Evolutionary conservation across 768 basidiomycete genomes (phyloP), one percentile per base, ranked within the genome.

Genomic region (Rhodotorula diobovata): DNA sequence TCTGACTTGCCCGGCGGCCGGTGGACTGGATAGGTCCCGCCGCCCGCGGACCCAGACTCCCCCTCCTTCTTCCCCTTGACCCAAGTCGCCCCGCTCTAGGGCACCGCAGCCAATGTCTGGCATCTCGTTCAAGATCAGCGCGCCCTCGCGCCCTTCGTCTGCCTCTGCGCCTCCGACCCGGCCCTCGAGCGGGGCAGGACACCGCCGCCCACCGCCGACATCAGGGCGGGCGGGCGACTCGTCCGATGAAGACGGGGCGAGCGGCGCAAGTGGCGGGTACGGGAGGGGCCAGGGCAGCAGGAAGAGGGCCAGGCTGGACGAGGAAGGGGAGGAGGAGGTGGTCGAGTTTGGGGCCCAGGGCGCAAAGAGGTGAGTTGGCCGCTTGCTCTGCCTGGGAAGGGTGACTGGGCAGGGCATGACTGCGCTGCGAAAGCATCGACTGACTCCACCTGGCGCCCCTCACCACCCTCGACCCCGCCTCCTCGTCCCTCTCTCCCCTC

Each of bases 71-170:
- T 30, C 51, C 8, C 2, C 51, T 12, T 6, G 16, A 8, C 9
- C 15, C n/a, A n/a, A 12, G 25, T 50, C 48, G 23, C 45, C 45
- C 21, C 45, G 48, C 48, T 46, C 11, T 18, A 46, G 45, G 18
- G 18, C 45, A 46, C 45, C 8, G 4, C 4, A 21, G 25, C 11
- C 25, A 25, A 70, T 70, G 68, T 46, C 41, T 8, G 70, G 70
- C 41, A 67, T 73, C 59, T 73, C 72, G 50, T 73, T 73, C 65
- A 62, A 63, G 46, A 73, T 73, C 51, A 23, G 32, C 3, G 68
- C 72, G 16, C 72, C 68, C 9, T 16, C 45, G 4, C 65, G 72
- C 1, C 62, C 72, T 2, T 43, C 32, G 28, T 45, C 64, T 0
- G n/a, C 66, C 25, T 41, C 37, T 10, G 53, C 66, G 16, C 32